These are phyloP conservation scores for Flaveria trinervia DNA, from an alignment of 129 eudicot species.

Conservation along the genomic window DNA sequence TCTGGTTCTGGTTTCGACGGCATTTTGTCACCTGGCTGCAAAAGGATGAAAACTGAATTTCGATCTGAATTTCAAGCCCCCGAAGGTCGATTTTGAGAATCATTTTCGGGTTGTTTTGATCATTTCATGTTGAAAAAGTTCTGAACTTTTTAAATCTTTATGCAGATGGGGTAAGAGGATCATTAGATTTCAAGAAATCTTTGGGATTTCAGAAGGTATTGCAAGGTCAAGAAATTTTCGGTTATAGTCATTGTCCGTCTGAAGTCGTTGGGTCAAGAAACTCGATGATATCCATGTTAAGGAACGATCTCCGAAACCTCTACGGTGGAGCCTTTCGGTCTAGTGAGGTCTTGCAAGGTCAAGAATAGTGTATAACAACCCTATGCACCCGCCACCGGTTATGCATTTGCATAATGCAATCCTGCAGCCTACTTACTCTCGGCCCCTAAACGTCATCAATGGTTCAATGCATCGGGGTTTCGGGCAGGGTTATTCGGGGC, in stretches of 20 bases:
- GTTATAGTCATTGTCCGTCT: slow-evolving; percentile 44
- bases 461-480: slow-evolving; percentile 52
- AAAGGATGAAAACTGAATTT: slow-evolving; percentile 60
- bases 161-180: slow-evolving; percentile 55
- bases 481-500: slow-evolving; percentile 24
- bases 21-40: slow-evolving; percentile 49
- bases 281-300: slow-evolving; percentile 13
- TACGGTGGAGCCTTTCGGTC: slow-evolving; percentile 51
- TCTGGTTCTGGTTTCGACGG: slow-evolving; percentile 44
- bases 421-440: too few species aligned
- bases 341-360: slow-evolving; percentile 99
- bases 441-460: slow-evolving; percentile 53
- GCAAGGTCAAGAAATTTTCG: slow-evolving; percentile 99
- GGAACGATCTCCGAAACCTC: slow-evolving; percentile 34
- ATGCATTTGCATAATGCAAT: too few species aligned
- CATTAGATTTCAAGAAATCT: slow-evolving; percentile 71
- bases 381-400: slow-evolving; percentile 24
- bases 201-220: slow-evolving; percentile 90
- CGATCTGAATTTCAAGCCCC: slow-evolving; percentile 36
- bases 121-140: not conserved
- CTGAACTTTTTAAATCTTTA: not conserved
- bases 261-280: not conserved
- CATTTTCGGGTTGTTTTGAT: too few species aligned
- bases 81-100: slow-evolving; percentile 35
- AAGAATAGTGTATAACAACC: slow-evolving; percentile 53